A percentile compares a stretch with the other conserved stretches of the same genome.
Evolutionary conservation across 441 rosid species (phyloP).

Genomic region (Daphne laureola): DNA sequence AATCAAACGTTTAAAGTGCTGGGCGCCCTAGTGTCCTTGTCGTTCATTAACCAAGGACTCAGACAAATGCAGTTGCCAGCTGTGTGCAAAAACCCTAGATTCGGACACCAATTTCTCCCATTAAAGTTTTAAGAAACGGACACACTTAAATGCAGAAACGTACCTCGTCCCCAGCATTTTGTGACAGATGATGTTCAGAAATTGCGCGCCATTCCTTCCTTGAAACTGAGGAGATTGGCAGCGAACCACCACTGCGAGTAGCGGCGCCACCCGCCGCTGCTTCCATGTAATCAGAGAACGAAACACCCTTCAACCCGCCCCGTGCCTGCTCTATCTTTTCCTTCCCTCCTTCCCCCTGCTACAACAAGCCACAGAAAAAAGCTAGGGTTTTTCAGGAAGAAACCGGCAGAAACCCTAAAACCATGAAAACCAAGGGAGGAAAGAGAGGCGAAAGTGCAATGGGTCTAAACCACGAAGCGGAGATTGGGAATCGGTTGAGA

Average conservation of each 20-base stretch:
- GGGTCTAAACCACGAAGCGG: background rate
- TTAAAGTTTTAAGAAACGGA: conserved; percentile 15
- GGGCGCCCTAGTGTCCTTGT: too few species aligned
- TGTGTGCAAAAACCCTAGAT: conserved; percentile 5
- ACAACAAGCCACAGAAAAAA: conserved; percentile 21
- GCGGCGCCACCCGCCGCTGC: conserved; percentile 57
- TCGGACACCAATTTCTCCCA: background rate
- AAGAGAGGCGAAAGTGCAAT: background rate
- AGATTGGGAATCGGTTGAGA: conserved; percentile 12
- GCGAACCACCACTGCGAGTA: conserved; percentile 58
- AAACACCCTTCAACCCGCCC: conserved; percentile 6
- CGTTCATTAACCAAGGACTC: too few species aligned
- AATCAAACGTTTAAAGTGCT: too few species aligned
- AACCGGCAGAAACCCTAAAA: conserved; percentile 18
- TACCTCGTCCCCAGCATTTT: conserved; percentile 52
- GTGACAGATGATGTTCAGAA: conserved; percentile 63
- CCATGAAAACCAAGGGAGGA: conserved; percentile 1
- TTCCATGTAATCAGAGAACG: conserved; percentile 46
- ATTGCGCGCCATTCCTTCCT: conserved; percentile 96
- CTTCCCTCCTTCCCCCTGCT: too few species aligned
- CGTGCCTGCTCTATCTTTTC: conserved; percentile 17
- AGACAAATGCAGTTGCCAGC: too few species aligned
- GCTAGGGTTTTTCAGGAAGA: conserved; percentile 22
- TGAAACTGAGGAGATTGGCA: conserved; percentile 47
- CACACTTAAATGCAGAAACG: background rate